Evolutionary conservation across 1,139 yeast genomes (phyloP), one percentile per base, ranked within the genome.

Genomic region (Scheffersomyces parashehatae): DNA sequence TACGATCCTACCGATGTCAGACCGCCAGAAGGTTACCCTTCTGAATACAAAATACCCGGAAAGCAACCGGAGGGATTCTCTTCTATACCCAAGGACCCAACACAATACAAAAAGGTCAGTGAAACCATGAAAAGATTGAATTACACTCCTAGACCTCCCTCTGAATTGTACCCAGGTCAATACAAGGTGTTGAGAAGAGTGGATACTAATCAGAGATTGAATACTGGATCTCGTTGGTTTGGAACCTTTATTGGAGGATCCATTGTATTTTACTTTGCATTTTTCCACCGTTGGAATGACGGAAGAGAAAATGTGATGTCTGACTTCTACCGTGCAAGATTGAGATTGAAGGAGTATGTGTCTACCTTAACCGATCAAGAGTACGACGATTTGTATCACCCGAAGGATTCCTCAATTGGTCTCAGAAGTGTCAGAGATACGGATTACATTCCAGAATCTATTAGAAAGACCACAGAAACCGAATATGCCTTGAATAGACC

Each of bases 1-100:
- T 88, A 83, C 58, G 96, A 88, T 59, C 87, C 93, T 0, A 66
- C 79, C 0, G 96, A 88, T 60, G 62, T 70, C 32, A 71, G 96
- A 41, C 96, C 96, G 0, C 79, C 95, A 0, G 83, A 82, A 58
- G 95, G 96, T 2, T 88, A 88, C 52, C 96, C 96, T 1, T 83
- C 91, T 10, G 96, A 88, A 60, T 87, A 72, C 61, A 69, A 74
- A 47, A 62, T 80, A 4, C 86, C 88, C 0, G 79, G 83, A 0
- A 70, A 68, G 37, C 66, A 73, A 42, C 82, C 82, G 15, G 60
- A 68, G 26, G 79, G 79, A 26, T 83, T 85, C 68, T 73, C 84
- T 2, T 69, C 81, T n/a, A 64, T 83, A 13, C 91, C 93, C 3
- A 75, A 76, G 51, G 83, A 78, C 55, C 83, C 89, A 3, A 75